Conservation (phyloP, 2,329 filamentous ascomycete species). For the Pseudopyrenochaeta lycopersici region DNA sequence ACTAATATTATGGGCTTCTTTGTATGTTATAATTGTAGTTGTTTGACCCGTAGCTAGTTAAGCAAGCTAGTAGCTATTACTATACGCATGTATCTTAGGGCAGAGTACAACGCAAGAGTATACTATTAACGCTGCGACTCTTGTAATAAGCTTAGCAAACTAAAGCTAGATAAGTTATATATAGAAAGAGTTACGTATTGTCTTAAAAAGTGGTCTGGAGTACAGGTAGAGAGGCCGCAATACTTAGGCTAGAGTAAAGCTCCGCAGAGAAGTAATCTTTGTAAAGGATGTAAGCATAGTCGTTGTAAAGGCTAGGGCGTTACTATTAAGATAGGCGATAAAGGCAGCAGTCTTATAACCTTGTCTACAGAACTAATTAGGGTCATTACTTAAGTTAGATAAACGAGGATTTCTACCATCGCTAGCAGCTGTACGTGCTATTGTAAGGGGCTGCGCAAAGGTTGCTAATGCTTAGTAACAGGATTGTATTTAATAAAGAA, state of each 20-base stretch:
- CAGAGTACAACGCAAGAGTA: constrained; percentile 56
- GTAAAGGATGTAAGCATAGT: constrained; percentile 29
- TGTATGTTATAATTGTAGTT: constrained; percentile 46
- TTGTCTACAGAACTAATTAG: too few species aligned
- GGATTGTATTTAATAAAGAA: too few species aligned
- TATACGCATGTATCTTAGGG: constrained; percentile 51
- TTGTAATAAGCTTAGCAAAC: constrained; percentile 48
- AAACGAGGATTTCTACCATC: too few species aligned
- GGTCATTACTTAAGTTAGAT: too few species aligned
- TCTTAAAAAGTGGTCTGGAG: constrained; percentile 53
- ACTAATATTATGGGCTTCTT: constrained; percentile 57
- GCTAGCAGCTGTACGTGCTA: too few species aligned
- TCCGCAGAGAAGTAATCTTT: constrained; percentile 26
- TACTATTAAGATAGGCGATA: too few species aligned
- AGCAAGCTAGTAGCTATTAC: constrained; percentile 55
- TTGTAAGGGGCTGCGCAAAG: too few species aligned
- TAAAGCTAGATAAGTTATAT: constrained; percentile 51
- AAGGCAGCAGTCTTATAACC: too few species aligned
- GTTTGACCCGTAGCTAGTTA: constrained; percentile 45
- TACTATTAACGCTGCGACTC: constrained; percentile 54
- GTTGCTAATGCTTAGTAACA: too few species aligned
- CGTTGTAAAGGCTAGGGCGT: constrained; percentile 19
- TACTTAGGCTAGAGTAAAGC: constrained; percentile 16
- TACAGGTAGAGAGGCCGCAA: constrained; percentile 28
- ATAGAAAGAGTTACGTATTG: constrained; percentile 55